Percentiles rank a stretch among this genome's conserved stretches.
These are phyloP conservation scores for Microbotryum intermedium DNA, from an alignment of 1,284 basidiomycete genomes.

Conservation along the genomic window DNA sequence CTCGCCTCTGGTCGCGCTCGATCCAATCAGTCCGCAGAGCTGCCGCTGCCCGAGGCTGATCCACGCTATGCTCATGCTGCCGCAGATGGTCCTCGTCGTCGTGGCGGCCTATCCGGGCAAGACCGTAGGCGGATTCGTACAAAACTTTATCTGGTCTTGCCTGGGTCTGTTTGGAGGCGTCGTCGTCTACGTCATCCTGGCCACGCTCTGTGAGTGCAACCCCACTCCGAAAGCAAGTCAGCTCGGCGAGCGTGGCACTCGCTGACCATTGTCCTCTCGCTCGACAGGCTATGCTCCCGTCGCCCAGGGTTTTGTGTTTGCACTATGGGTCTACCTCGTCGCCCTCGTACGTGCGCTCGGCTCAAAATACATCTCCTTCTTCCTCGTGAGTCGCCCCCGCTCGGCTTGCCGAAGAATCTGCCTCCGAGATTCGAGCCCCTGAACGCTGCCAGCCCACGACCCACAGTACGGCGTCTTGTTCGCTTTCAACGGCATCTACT, in stretches of 20 bases:
- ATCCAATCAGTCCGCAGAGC: not conserved
- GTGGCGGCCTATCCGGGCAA: conserved; percentile 18
- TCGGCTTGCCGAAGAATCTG: too few species aligned
- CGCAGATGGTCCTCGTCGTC: conserved; percentile 14
- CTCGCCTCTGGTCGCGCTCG: conserved; percentile 3
- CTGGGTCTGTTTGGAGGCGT: conserved; percentile 8
- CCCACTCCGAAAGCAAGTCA: not conserved
- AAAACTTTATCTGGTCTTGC: conserved; percentile 7
- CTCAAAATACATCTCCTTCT: conserved; percentile 22
- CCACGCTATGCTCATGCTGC: not conserved
- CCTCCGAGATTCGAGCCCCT: too few species aligned
- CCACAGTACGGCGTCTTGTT: conserved; percentile 22
- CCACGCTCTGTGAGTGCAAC: conserved; percentile 4
- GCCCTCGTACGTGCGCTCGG: conserved; percentile 19
- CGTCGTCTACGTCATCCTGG: conserved; percentile 13
- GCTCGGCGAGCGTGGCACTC: not conserved
- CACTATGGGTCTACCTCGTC: conserved; percentile 15
- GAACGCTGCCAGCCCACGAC: not conserved
- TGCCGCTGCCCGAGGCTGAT: not conserved
- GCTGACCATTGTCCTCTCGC: not conserved
- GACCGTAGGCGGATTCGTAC: conserved; percentile 15
- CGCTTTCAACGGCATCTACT: conserved; percentile 23
- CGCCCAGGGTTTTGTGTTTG: conserved; percentile 25
- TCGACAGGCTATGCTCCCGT: conserved; percentile 14
- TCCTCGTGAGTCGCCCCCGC: conserved; percentile 7